These are phyloP conservation scores for Bocquillonia castaneifolia DNA, from an alignment of 441 rosid genomes.

Conservation along the genomic window DNA sequence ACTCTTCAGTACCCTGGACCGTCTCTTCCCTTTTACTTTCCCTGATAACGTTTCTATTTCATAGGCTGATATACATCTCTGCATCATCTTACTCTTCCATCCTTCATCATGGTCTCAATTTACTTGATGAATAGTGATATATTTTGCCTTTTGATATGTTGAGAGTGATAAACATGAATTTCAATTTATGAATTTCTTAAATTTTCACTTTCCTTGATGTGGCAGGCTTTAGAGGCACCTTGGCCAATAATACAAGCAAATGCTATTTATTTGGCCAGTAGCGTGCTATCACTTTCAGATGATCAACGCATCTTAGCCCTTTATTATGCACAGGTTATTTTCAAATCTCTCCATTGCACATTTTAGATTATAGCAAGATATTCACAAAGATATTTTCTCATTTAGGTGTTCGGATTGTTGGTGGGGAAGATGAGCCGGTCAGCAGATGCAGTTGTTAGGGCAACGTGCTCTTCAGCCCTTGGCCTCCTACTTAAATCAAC, in stretches of 20 bases:
- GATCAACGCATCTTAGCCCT: conserved; percentile 68
- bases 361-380: conserved; percentile 4
- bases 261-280: conserved; percentile 81
- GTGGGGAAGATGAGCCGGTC: conserved; percentile 84
- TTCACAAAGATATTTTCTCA: not conserved
- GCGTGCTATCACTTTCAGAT: conserved; percentile 74
- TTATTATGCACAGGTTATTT: conserved; percentile 65
- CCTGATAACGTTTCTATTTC: not conserved
- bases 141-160: not conserved
- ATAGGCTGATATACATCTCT: not conserved
- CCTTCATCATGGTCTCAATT: not conserved
- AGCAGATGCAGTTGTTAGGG: conserved; percentile 76
- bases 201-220: not conserved
- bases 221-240: conserved; percentile 94
- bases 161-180: not conserved
- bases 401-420: conserved; percentile 74
- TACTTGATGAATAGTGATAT: not conserved
- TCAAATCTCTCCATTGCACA: not conserved
- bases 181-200: conserved; percentile 14
- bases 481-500: conserved; percentile 73
- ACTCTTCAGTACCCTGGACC: not conserved
- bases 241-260: conserved; percentile 95
- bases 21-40: not conserved
- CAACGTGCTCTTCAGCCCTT: conserved; percentile 73
- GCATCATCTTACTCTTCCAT: not conserved